Evolutionary conservation across 345 rosid species (phyloP).

Genomic region (Psidium guajava): DNA sequence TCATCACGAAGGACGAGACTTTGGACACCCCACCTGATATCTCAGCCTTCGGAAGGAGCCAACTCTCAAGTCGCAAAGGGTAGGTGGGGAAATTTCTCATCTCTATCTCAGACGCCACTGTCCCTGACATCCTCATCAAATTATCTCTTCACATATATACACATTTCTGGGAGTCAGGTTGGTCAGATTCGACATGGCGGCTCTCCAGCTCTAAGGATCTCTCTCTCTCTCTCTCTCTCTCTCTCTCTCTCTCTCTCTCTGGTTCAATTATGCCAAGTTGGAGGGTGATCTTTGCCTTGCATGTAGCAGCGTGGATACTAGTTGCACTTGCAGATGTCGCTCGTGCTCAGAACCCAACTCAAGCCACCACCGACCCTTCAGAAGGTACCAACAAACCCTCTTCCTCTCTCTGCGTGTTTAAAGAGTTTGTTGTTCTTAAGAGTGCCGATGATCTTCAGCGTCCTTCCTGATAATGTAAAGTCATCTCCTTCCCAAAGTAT

Average conservation of each 20-base stretch:
- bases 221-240: background rate
- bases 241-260: background rate
- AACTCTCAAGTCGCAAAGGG: too few species aligned
- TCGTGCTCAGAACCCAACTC: slow-evolving; percentile 1
- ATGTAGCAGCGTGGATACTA: background rate
- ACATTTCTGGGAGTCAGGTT: too few species aligned
- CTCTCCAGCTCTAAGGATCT: background rate
- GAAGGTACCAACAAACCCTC: background rate
- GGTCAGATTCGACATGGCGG: too few species aligned
- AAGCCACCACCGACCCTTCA: background rate
- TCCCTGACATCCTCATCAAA: too few species aligned
- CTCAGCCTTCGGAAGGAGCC: background rate
- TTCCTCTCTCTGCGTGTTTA: background rate
- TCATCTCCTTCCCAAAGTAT: background rate
- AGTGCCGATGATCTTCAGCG: background rate
- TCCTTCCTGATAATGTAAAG: background rate
- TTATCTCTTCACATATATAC: too few species aligned
- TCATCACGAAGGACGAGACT: background rate
- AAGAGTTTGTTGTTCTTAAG: background rate
- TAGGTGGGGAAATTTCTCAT: too few species aligned
- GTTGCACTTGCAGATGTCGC: background rate
- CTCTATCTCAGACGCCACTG: too few species aligned
- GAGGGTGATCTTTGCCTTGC: background rate
- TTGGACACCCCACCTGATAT: too few species aligned
- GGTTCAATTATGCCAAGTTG: background rate